Conservation (phyloP, 495 filamentous ascomycete genomes). For the Margaritispora aquatica region DNA sequence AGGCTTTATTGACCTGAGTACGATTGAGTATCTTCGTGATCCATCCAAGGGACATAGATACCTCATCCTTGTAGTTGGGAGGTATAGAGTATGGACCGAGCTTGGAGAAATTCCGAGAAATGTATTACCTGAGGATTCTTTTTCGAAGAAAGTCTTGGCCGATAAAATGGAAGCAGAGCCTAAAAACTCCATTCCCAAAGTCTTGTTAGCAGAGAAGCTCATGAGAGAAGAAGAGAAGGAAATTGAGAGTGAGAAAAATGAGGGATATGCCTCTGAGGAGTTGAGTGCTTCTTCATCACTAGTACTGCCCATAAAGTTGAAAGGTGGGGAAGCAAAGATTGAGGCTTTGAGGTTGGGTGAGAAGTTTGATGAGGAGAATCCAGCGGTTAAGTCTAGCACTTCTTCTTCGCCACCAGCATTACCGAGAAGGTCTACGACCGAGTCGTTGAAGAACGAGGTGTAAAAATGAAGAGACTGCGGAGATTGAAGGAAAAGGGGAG, state of each 20-base stretch:
- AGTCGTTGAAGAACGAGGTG: background rate
- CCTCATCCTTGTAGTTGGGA: background rate
- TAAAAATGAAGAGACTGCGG: background rate
- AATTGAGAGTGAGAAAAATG: background rate
- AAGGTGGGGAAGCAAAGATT: background rate
- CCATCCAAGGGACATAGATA: background rate
- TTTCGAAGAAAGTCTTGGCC: background rate
- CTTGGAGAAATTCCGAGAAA: constrained; percentile 6
- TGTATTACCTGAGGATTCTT: constrained; percentile 21
- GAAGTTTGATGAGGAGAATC: too few species aligned
- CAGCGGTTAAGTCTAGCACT: too few species aligned
- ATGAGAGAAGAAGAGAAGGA: background rate
- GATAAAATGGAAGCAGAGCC: background rate
- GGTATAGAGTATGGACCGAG: constrained; percentile 8
- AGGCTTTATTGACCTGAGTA: constrained; percentile 11
- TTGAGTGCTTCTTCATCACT: background rate
- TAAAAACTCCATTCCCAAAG: background rate
- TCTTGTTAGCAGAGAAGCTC: background rate
- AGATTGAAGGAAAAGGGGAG: background rate
- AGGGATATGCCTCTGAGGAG: background rate
- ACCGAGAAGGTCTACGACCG: too few species aligned
- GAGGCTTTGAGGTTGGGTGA: background rate
- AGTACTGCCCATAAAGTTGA: background rate
- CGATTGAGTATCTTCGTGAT: constrained; percentile 6
- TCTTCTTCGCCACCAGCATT: too few species aligned